Evolutionary conservation across 306 rosid species (phyloP).

Genomic region (Acacia crassicarpa): DNA sequence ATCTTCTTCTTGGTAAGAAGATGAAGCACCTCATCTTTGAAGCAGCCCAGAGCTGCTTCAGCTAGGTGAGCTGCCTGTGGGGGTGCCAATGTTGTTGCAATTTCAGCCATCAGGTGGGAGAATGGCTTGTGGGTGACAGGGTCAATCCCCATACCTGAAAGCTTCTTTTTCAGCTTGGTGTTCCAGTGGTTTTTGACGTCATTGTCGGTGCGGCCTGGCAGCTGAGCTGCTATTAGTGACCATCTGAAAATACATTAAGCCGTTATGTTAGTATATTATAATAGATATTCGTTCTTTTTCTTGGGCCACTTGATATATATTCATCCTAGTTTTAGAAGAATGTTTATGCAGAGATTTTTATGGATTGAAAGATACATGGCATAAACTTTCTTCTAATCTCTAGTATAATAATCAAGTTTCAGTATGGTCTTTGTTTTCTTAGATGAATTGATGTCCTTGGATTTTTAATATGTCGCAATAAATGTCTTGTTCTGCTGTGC

Average conservation of each 20-base stretch:
- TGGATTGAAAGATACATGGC: too few relatives aligned
- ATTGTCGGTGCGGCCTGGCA: conserved; percentile 83
- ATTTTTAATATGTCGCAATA: too few relatives aligned
- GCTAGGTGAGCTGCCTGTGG: conserved; percentile 83
- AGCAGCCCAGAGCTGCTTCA: conserved; percentile 88
- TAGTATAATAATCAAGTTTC: too few relatives aligned
- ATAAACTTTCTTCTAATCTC: too few relatives aligned
- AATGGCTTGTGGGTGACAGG: conserved; percentile 85
- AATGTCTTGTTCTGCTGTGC: too few relatives aligned
- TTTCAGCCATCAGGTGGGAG: conserved; percentile 88
- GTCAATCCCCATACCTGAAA: conserved; percentile 77
- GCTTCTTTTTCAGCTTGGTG: conserved; percentile 76
- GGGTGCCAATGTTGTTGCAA: conserved; percentile 79
- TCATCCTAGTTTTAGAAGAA: background rate
- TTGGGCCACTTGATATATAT: background rate
- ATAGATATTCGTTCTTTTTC: background rate
- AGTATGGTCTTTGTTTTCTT: too few relatives aligned
- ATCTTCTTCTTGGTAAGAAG: conserved; percentile 70
- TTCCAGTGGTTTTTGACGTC: conserved; percentile 87
- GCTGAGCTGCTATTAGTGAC: conserved; percentile 79
- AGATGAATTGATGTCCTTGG: too few relatives aligned
- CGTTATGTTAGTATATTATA: background rate
- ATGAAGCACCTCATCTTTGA: conserved; percentile 79
- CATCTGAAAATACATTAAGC: conserved; percentile 53
- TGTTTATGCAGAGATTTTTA: too few relatives aligned